Base-by-base conservation (phyloP, 208 protist genomes). In the Leishmania aethiopica region DNA sequence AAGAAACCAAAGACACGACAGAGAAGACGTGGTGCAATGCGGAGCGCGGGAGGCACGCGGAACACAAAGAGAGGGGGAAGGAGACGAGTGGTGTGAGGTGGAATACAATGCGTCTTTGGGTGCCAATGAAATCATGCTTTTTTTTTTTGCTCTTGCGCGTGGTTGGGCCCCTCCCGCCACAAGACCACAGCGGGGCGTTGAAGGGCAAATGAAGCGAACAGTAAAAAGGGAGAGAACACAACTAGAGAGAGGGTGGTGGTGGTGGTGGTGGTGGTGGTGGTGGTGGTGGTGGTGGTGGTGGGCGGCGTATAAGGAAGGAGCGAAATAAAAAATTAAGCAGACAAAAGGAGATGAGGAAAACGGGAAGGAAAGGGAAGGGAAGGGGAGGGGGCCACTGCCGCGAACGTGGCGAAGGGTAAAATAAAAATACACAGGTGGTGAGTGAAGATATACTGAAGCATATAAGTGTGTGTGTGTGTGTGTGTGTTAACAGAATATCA, bases 11-110 rank as follows among this genome's bases (percentile, higher is more conserved):
- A 72, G 67, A 49, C 4, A 70, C 22, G 42, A 70, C n/a, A 70
- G 0, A 66, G n/a, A 66, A 66, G 11, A 66, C 4, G 60, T 17
- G 32, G 64, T 11, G 11, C n/a, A 15, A 19, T 47, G 19, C 25
- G 0, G 28, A 67, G 15, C 10, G 28, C 10, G 10, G n/a, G 11
- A 6, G 8, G 28, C 5, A 62, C 11, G 8, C 11, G 32, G 0
- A 49, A 47, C 7, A 51, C 19, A 13, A 19, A 47, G 15, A 53
- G 75, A 60, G 75, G 77, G 37, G 60, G n/a, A 71, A 51, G 37
- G 49, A 60, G 22, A 82, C 19, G 49, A 76, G 71, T 53, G 81
- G 73, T 75, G 73, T 81, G 25, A 77, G 81, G 13, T 47, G 32
- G 22, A 28, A 28, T 22, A 11, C 76, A 8, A 53, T 64, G 67